Base-by-base conservation (phyloP, 495 filamentous ascomycete species). In the Penicillium ucsense region DNA sequence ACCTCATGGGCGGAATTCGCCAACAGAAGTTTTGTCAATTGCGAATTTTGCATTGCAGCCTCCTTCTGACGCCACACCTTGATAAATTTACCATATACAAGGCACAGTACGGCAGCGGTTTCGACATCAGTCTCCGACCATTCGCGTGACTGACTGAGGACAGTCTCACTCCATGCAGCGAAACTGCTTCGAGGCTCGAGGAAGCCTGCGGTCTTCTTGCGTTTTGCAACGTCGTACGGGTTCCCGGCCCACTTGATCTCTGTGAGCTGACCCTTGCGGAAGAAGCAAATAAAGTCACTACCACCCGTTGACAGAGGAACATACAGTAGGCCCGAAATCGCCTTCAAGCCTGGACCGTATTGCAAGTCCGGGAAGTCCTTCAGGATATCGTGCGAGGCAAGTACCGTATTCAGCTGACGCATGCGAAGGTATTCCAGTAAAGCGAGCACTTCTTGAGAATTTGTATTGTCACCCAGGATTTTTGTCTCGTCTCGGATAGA, bases 1-100 rank as follows among this genome's bases (percentile, higher is more conserved):
- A 97, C 88, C 70, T 95, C 90, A 56, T 97, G 91, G 0, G 91
- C 91, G 1, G 89, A 94, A 56, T 97, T 95, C 7, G 91, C 88
- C 3, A 95, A 71, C 7, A 97, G 65, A 9, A 97, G 67, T 41
- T 79, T 73, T 3, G 88, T 95, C 11, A 97, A 69, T 37, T 88
- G 82, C 46, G 84, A 94, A 54, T 70, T 91, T 50, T 94, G 83
- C 56, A 94, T 64, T 4, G 84, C 86, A 1, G 83, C 85, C 58
- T 97, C 90, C 48, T 92, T 94, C 58, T 95, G 87, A 47, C 87
- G 72, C 91, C 91, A 95, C 6, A 95, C 91, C 56, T 91, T 84
- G 57, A 89, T 91, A 59, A 91, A 89, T 65, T 85, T 88, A 48
- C 88, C 89, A 51, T 95, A 97, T 2, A 95, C 88, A 31, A 95